Evolutionary conservation across 768 basidiomycete genomes (phyloP).

Genomic region (Neoboletus magnificus): DNA sequence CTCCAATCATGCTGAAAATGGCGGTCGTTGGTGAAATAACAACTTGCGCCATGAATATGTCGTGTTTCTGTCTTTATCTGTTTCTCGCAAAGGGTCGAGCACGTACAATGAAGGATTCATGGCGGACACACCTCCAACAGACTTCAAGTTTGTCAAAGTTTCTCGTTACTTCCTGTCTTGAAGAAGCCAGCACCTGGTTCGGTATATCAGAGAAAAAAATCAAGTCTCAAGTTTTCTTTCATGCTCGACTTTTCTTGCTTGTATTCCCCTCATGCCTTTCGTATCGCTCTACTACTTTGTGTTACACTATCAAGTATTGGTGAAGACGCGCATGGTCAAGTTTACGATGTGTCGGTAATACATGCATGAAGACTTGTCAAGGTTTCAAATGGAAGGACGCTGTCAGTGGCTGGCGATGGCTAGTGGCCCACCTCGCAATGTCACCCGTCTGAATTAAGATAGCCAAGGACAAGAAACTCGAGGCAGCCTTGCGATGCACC

Average conservation of each 20-base stretch:
- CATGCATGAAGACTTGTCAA: conserved; percentile 32
- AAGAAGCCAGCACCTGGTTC: conserved; percentile 47
- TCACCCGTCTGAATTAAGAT: conserved; percentile 23
- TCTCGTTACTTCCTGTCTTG: conserved; percentile 47
- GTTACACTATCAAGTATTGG: conserved; percentile 40
- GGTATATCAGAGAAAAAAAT: conserved; percentile 52
- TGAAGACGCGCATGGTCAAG: conserved; percentile 37
- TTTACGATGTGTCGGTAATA: conserved; percentile 37
- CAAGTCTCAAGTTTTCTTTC: conserved; percentile 69
- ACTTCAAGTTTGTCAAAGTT: conserved; percentile 50
- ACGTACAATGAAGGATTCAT: conserved; percentile 42
- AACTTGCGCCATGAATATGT: conserved; percentile 16
- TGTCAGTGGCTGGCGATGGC: conserved; percentile 5
- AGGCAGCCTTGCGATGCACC: not conserved
- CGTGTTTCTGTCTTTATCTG: conserved; percentile 28
- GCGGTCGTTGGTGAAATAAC: conserved; percentile 59
- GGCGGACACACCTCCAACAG: conserved; percentile 36
- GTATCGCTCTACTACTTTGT: conserved; percentile 48
- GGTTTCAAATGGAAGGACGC: conserved; percentile 18
- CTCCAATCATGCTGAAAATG: conserved; percentile 39
- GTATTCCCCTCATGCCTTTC: conserved; percentile 36
- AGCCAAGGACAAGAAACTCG: conserved; percentile 14
- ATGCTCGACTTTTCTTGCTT: conserved; percentile 53
- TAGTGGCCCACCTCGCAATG: not conserved
- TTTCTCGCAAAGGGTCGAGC: conserved; percentile 41